A percentile compares a stretch with the other conserved stretches of the same genome.
These are phyloP conservation scores for Acarospora socialis DNA, from an alignment of 2,329 filamentous ascomycete species.

Conservation along the genomic window DNA sequence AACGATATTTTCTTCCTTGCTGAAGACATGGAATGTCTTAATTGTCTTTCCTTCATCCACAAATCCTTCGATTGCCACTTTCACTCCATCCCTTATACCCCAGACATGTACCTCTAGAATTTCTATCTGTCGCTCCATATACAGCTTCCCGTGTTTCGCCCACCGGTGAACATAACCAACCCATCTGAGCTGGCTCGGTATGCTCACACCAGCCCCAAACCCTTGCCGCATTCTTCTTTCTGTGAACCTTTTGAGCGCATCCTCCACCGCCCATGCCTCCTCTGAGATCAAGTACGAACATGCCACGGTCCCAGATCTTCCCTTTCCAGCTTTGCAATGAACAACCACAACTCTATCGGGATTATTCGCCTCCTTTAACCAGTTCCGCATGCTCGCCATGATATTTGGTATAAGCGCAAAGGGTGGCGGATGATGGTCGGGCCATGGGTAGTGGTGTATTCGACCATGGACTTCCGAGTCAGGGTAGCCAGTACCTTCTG, in stretches of 20 bases:
- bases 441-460: constrained; percentile 87
- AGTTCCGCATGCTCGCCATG: constrained; percentile 84
- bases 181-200: constrained; percentile 82
- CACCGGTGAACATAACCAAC: constrained; percentile 80
- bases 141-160: constrained; percentile 61
- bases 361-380: constrained; percentile 41
- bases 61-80: constrained; percentile 72
- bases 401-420: constrained; percentile 80
- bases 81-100: constrained; percentile 77
- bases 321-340: constrained; percentile 96
- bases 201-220: constrained; percentile 81
- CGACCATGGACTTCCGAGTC: constrained; percentile 76
- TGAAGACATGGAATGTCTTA: constrained; percentile 68
- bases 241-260: constrained; percentile 57
- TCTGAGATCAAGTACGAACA: constrained; percentile 86
- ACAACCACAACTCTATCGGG: constrained; percentile 62
- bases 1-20: constrained; percentile 53
- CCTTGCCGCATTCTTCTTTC: constrained; percentile 75
- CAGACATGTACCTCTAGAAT: constrained; percentile 80
- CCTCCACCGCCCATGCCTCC: constrained; percentile 53
- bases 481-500: constrained; percentile 89
- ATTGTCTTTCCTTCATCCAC: constrained; percentile 82
- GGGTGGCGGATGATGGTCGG: constrained; percentile 91
- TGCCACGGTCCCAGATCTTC: constrained; percentile 72
- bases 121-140: constrained; percentile 70